Evolutionary conservation across 78 protist species (phyloP), one percentile per base, ranked within the genome.

Genomic region (Andalucia godoyi): DNA sequence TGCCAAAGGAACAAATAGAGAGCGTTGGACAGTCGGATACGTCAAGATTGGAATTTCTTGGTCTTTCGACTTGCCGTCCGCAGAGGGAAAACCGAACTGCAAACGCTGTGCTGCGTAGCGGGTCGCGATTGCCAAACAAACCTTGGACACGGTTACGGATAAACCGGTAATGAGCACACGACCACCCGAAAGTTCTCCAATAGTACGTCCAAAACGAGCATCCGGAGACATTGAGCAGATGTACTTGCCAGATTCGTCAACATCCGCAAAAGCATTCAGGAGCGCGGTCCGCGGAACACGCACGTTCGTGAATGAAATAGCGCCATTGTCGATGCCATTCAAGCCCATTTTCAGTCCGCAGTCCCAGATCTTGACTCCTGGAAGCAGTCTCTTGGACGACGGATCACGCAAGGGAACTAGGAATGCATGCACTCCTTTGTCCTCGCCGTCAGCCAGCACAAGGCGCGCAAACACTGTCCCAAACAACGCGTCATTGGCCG

Each of bases 401-500:
- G 71, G 54, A 32, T 57, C 54, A 32, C 86, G 49, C 53, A 82
- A 54, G 8, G 83, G 87, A 23, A 82, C 87, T 10, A 82, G 37
- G 46, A 82, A 82, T 60, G 65, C 62, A 32, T 82, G 81, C 30
- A 82, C 74, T 42, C 87, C 87, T 45, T 72, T 32, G 38, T 71
- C 64, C 5, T 57, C 66, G 33, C 63, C 74, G 42, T 57, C n/a
- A n/a, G n/a, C n/a, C n/a, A n/a, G n/a, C n/a, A n/a, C n/a, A n/a
- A n/a, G n/a, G n/a, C n/a, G n/a, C n/a, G n/a, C n/a, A n/a, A n/a
- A n/a, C n/a, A n/a, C n/a, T n/a, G n/a, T n/a, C n/a, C n/a, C n/a
- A n/a, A n/a, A n/a, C n/a, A n/a, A n/a, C n/a, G 92, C 87, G 18
- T 77, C 66, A 21, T 69, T 46, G 32, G 76, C 90, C 13, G 76